A percentile compares a stretch with the other conserved stretches of the same genome.
Conservation (phyloP, 495 filamentous ascomycete species). For the Geoglossum glabrum region DNA sequence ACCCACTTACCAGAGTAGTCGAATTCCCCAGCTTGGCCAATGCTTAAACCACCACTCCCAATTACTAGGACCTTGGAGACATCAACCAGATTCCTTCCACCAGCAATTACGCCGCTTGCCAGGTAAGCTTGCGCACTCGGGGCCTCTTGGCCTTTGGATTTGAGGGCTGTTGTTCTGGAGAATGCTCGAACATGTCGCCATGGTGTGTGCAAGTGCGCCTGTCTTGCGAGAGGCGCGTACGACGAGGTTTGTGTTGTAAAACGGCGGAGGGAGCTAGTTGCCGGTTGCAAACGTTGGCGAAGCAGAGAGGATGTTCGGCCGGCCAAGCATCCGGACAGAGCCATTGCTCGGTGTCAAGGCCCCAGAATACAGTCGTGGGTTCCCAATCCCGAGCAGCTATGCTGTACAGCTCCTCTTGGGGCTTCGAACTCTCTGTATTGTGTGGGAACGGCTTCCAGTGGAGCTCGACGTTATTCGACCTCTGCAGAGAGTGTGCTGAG, state of each 20-base stretch:
- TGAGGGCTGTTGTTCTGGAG: slow-evolving; percentile 12
- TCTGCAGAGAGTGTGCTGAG: background rate
- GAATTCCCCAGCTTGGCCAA: slow-evolving; percentile 97
- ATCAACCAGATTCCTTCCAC: slow-evolving; percentile 53
- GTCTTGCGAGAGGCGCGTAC: background rate
- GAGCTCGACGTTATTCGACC: background rate
- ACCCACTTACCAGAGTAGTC: slow-evolving; percentile 90
- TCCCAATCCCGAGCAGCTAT: background rate
- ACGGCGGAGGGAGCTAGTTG: background rate
- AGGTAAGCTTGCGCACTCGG: slow-evolving; percentile 79
- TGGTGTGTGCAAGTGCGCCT: background rate
- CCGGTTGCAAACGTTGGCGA: background rate
- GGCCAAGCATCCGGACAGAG: slow-evolving; percentile 1
- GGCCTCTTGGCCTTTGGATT: slow-evolving; percentile 34
- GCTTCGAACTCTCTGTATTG: background rate
- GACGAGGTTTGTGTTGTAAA: background rate
- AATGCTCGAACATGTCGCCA: slow-evolving; percentile 13
- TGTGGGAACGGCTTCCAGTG: background rate
- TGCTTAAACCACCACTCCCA: slow-evolving; percentile 86
- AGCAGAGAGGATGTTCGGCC: background rate
- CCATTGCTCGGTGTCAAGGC: background rate
- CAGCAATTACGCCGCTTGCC: slow-evolving; percentile 61
- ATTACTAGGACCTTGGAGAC: slow-evolving; percentile 98
- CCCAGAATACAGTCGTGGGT: background rate
- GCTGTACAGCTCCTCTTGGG: background rate